Evolutionary conservation across 306 rosid genomes (phyloP).

Genomic region (Lathyrus aphaca): DNA sequence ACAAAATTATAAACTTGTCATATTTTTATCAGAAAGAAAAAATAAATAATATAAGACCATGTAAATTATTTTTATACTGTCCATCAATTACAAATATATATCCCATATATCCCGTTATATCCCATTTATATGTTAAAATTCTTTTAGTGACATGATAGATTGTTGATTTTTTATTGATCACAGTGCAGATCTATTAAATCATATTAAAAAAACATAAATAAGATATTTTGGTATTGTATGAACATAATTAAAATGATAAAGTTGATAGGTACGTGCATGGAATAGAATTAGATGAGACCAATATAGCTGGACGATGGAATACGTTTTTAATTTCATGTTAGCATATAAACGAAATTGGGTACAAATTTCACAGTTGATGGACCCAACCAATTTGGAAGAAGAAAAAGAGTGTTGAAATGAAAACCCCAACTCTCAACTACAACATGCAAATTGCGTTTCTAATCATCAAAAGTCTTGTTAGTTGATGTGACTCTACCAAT

Average conservation of each 20-base stretch:
- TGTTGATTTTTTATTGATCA: too few species aligned
- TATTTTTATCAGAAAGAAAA: too few species aligned
- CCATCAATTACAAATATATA: too few species aligned
- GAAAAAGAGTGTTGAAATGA: conserved; percentile 3
- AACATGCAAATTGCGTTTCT: not conserved
- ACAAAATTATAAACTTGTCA: too few species aligned
- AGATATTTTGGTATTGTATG: not conserved
- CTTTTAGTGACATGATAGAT: too few species aligned
- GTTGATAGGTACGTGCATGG: not conserved
- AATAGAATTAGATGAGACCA: not conserved
- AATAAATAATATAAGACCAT: too few species aligned
- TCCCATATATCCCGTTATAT: too few species aligned
- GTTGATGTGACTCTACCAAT: not conserved
- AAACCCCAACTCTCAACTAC: conserved; percentile 7
- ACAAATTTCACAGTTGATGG: conserved; percentile 5
- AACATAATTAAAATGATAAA: not conserved
- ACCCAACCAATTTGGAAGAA: not conserved
- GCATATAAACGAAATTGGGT: not conserved
- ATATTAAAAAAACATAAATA: too few species aligned
- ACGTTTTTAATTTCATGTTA: not conserved
- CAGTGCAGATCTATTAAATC: too few species aligned
- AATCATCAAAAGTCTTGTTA: not conserved
- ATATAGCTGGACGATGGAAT: not conserved
- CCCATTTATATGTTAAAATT: too few species aligned
- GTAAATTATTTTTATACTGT: too few species aligned